phyloP scores from a whole-genome alignment of 2,329 filamentous ascomycete species.

The Ceratocystis cacaofunesta region DNA sequence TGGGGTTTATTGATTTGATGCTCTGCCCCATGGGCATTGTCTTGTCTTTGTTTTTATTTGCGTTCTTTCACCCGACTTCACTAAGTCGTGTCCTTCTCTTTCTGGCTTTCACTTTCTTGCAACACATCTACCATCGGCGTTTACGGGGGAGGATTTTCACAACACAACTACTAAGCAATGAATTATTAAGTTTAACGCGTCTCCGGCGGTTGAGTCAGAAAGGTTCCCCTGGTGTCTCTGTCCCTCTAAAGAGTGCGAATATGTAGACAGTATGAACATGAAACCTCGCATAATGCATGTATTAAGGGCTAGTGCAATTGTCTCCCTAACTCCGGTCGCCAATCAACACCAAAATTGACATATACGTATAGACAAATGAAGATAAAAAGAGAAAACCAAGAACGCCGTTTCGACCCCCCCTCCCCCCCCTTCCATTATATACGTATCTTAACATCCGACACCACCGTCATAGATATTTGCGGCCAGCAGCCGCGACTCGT shows the following conservation, averaged over 20 bases:
- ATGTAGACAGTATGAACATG: not conserved
- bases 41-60: conserved; percentile 3
- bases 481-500: conserved; percentile 71
- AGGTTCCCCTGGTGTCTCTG: no score
- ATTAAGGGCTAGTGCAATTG: not conserved
- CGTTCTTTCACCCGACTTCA: not conserved
- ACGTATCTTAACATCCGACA: conserved; percentile 18
- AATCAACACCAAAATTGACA: not conserved
- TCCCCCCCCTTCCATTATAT: not conserved
- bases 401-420: not conserved
- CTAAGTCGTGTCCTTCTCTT: conserved; percentile 11
- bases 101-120: conserved; percentile 6
- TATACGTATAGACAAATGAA: not conserved
- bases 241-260: no score
- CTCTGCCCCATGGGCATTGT: not conserved
- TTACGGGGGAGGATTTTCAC: conserved; percentile 8
- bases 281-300: not conserved
- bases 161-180: conserved; percentile 11
- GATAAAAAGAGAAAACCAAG: not conserved
- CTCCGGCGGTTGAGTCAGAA: not conserved
- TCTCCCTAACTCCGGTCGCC: conserved; percentile 4
- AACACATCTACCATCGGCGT: conserved; percentile 16
- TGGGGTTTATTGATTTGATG: not conserved
- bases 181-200: conserved; percentile 7
- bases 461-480: conserved; percentile 60